Evolutionary conservation across 352 stramenopile species (phyloP).

Genomic region (Globisporangium acanthophoron): DNA sequence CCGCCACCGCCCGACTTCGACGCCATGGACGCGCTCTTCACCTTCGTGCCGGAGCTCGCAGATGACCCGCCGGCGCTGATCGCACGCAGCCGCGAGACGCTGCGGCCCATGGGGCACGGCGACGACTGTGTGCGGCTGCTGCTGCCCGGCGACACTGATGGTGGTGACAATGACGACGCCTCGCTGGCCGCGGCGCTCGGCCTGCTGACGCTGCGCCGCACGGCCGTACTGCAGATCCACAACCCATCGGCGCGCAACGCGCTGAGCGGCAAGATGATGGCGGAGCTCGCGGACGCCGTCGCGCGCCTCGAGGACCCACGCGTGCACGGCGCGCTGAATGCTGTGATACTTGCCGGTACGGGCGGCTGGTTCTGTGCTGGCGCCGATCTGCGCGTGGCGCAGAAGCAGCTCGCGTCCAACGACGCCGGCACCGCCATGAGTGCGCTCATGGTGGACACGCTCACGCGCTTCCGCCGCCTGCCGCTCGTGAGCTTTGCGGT

Average conservation of each 20-base stretch:
- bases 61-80: slow-evolving; percentile 35
- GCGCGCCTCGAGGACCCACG: slow-evolving; percentile 43
- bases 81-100: slow-evolving; percentile 34
- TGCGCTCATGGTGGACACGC: slow-evolving; percentile 63
- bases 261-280: slow-evolving; percentile 88
- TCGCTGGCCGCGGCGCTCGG: slow-evolving; percentile 6
- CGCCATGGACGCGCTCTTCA: slow-evolving; percentile 27
- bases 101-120: slow-evolving; percentile 28
- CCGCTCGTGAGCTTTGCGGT: slow-evolving; percentile 75
- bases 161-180: neutral
- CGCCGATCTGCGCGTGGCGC: slow-evolving; percentile 72
- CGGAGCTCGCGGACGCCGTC: slow-evolving; percentile 70
- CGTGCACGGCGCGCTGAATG: slow-evolving; percentile 52
- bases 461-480: slow-evolving; percentile 67
- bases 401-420: slow-evolving; percentile 66
- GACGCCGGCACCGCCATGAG: slow-evolving; percentile 65
- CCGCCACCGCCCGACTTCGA: slow-evolving; percentile 8
- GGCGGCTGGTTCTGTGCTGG: slow-evolving; percentile 82
- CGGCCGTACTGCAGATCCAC: slow-evolving; percentile 61
- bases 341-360: slow-evolving; percentile 47
- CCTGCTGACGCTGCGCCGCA: slow-evolving; percentile 29
- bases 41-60: slow-evolving; percentile 41
- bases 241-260: slow-evolving; percentile 67
- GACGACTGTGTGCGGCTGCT: slow-evolving; percentile 34
- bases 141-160: slow-evolving; percentile 18